A percentile compares a stretch with the other conserved stretches of the same genome.
These are phyloP conservation scores for Musa balbisiana DNA, from an alignment of 202 grass and related monocot species.

Conservation along the genomic window DNA sequence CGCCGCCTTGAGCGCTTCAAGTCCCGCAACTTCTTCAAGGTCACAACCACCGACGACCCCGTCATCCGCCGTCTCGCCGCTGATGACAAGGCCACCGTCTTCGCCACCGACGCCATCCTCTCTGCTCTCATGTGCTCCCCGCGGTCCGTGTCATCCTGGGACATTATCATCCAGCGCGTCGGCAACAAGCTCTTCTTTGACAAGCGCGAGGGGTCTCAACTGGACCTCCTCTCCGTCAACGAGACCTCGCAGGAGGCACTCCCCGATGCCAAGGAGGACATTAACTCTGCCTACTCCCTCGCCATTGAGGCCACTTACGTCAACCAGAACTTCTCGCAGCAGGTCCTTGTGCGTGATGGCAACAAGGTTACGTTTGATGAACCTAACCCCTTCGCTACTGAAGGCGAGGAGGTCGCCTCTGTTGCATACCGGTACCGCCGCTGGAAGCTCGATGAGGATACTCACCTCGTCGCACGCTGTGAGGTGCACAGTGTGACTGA, in stretches of 20 bases:
- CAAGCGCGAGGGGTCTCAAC: constrained; percentile 84
- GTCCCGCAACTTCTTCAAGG: constrained; percentile 23
- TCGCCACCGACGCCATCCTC: constrained; percentile 17
- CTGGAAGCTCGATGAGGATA: constrained; percentile 82
- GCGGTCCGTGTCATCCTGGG: constrained; percentile 42
- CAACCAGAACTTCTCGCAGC: constrained; percentile 98
- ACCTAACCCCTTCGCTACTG: constrained; percentile 77
- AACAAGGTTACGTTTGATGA: constrained; percentile 91
- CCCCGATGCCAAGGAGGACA: constrained; percentile 74
- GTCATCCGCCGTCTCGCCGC: constrained; percentile 11
- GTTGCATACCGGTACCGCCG: constrained; percentile 80
- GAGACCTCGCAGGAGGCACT: constrained; percentile 83
- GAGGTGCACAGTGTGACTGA: constrained; percentile 65
- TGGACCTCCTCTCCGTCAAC: constrained; percentile 85
- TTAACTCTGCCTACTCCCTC: constrained; percentile 66
- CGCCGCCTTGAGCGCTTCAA: constrained; percentile 19
- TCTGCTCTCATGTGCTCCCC: constrained; percentile 15
- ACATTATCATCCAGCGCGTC: constrained; percentile 80
- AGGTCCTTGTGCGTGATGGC: constrained; percentile 71
- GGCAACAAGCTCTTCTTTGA: constrained; percentile 98
- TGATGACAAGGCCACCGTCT: constrained; percentile 19
- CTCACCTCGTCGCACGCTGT: constrained; percentile 69
- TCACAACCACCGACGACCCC: constrained; percentile 14
- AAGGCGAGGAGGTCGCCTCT: constrained; percentile 62
- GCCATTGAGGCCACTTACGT: constrained; percentile 90